phyloP scores from a whole-genome alignment of 2,329 filamentous ascomycete species.

The Fusarium sp. region DNA sequence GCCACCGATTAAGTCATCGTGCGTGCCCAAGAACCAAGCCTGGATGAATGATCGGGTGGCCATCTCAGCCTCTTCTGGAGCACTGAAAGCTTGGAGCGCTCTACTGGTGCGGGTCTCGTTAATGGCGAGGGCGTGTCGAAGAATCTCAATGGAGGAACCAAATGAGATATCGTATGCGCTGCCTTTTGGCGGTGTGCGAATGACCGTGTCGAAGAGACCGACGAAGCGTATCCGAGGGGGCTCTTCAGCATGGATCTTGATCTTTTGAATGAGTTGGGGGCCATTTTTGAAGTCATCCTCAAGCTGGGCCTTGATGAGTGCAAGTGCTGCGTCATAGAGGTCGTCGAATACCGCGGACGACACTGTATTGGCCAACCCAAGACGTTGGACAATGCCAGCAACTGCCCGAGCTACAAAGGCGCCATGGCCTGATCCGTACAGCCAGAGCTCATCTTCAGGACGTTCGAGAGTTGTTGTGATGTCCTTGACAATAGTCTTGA shows the following conservation, averaged over 20 bases:
- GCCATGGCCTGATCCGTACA: slow-evolving; percentile 41
- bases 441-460: slow-evolving; percentile 41
- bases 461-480: slow-evolving; percentile 26
- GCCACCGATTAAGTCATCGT: slow-evolving; percentile 38
- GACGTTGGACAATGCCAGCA: slow-evolving; percentile 36
- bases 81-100: slow-evolving; percentile 4
- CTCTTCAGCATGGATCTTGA: slow-evolving; percentile 12
- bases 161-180: slow-evolving; percentile 33
- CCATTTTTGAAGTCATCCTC: slow-evolving; percentile 38
- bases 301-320: slow-evolving; percentile 36
- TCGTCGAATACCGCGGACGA: slow-evolving; percentile 27
- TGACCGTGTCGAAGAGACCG: slow-evolving; percentile 38
- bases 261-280: slow-evolving; percentile 20
- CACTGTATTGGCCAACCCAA: slow-evolving; percentile 26
- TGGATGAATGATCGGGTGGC: slow-evolving; percentile 30
- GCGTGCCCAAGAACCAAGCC: slow-evolving; percentile 42
- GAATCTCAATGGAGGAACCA: slow-evolving; percentile 24
- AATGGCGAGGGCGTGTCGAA: slow-evolving; percentile 40
- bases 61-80: slow-evolving; percentile 21
- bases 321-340: slow-evolving; percentile 29
- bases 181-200: slow-evolving; percentile 9
- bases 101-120: slow-evolving; percentile 35
- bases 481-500: slow-evolving; percentile 37
- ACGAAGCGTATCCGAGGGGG: slow-evolving; percentile 39
- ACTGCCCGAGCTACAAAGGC: slow-evolving; percentile 39